Evolutionary conservation across 345 rosid species (phyloP).

Genomic region (Limnanthes douglasii): DNA sequence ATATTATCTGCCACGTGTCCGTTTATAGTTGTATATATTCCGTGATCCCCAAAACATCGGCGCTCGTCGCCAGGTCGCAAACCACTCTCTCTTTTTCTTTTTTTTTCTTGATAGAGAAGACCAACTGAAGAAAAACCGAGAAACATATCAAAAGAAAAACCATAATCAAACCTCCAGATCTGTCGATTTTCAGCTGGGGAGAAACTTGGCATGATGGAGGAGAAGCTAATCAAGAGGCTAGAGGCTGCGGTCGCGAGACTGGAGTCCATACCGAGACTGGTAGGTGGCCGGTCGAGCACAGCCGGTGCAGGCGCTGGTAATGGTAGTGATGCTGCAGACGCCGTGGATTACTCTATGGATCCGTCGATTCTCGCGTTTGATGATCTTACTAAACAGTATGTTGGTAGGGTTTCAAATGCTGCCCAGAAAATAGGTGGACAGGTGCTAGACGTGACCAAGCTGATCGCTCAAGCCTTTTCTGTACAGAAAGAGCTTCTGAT

Average conservation of each 20-base stretch:
- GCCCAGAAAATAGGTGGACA: constrained; percentile 90
- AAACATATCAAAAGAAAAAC: no score
- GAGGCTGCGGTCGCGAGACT: constrained; percentile 76
- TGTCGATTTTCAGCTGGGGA: constrained; percentile 10
- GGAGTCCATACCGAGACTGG: constrained; percentile 32
- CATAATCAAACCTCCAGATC: no score
- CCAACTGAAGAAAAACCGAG: no score
- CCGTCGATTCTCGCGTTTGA: constrained; percentile 73
- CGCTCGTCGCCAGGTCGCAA: no score
- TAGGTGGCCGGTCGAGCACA: no score
- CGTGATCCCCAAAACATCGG: no score
- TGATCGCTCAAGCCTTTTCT: constrained; percentile 49
- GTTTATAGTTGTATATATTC: no score
- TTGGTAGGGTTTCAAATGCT: constrained; percentile 38
- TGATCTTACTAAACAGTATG: constrained; percentile 39
- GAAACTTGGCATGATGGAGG: no score
- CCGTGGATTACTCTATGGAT: constrained; percentile 28
- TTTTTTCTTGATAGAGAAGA: no score
- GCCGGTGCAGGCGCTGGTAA: no score
- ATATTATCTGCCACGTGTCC: no score
- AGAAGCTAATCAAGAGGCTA: constrained; percentile 48
- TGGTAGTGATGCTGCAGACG: constrained; percentile 8
- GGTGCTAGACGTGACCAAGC: constrained; percentile 59
- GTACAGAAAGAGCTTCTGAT: constrained; percentile 55
- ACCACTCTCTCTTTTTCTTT: no score